Evolutionary conservation across 2,329 filamentous ascomycete genomes (phyloP).

Genomic region (Ophiognomonia clavigignenti-juglandacearum): DNA sequence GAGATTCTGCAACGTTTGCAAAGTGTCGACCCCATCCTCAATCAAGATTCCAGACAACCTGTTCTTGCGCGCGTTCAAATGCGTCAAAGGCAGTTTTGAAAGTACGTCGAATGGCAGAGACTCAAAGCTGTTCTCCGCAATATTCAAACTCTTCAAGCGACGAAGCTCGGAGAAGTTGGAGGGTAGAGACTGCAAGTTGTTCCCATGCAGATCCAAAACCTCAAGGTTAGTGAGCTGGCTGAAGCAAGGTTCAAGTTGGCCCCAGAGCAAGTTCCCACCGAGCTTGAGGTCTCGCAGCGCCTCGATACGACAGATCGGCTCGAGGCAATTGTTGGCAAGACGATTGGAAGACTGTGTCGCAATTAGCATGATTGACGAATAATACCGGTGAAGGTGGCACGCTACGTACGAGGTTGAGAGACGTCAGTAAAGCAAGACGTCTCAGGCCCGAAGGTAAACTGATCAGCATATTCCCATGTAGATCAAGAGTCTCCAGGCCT

Average conservation of each 20-base stretch:
- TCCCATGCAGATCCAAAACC: slow-evolving; percentile 74
- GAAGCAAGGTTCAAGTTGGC: slow-evolving; percentile 60
- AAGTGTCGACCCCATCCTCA: slow-evolving; percentile 49
- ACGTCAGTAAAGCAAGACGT: slow-evolving; percentile 67
- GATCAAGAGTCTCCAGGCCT: slow-evolving; percentile 72
- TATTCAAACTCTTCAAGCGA: slow-evolving; percentile 69
- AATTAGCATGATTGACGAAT: too few relatives aligned
- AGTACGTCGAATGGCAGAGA: slow-evolving; percentile 67
- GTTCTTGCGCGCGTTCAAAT: slow-evolving; percentile 74
- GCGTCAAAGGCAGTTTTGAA: slow-evolving; percentile 62
- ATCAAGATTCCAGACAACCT: slow-evolving; percentile 70
- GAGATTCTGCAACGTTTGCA: slow-evolving; percentile 66
- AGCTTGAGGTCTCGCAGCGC: slow-evolving; percentile 76
- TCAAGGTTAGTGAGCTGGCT: slow-evolving; percentile 66
- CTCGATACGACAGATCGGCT: slow-evolving; percentile 68
- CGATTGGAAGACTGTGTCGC: slow-evolving; percentile 78
- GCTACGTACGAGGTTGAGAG: slow-evolving; percentile 68
- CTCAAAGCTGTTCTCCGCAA: slow-evolving; percentile 73
- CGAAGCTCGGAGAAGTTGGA: slow-evolving; percentile 60
- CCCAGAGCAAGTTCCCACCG: slow-evolving; percentile 70
- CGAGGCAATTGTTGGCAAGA: slow-evolving; percentile 66
- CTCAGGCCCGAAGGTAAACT: slow-evolving; percentile 71
- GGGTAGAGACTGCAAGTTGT: slow-evolving; percentile 70
- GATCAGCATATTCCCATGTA: slow-evolving; percentile 78
- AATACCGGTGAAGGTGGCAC: too few relatives aligned